Evolutionary conservation across 164 flowering plant genomes (phyloP).

Genomic region (Aristolochia californica): DNA sequence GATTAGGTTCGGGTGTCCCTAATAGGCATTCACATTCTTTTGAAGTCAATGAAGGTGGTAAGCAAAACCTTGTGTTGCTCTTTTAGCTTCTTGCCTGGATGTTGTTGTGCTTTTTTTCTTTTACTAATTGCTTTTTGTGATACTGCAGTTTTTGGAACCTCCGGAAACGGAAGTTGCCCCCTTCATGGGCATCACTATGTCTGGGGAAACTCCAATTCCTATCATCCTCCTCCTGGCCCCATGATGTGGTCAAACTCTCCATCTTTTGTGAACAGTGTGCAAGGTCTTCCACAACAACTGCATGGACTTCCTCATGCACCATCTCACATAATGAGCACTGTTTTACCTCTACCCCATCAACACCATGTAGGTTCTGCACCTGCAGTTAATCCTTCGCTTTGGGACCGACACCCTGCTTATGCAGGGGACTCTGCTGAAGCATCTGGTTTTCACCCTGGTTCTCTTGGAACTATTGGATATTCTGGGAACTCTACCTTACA

Average conservation of each 20-base stretch:
- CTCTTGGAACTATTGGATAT: conserved; percentile 57
- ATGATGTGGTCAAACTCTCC: conserved; percentile 75
- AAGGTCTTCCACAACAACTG: conserved; percentile 30
- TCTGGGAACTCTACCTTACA: conserved; percentile 39
- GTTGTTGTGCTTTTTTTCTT: no score
- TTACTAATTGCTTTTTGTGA: neutral
- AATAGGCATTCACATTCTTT: conserved; percentile 25
- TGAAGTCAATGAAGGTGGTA: conserved; percentile 40
- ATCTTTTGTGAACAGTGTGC: conserved; percentile 49
- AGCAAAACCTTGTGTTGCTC: neutral
- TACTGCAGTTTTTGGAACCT: conserved; percentile 38
- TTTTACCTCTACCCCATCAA: conserved; percentile 29
- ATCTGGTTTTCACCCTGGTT: conserved; percentile 59
- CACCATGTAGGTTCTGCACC: conserved; percentile 91
- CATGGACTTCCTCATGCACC: conserved; percentile 35
- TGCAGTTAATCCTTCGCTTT: conserved; percentile 51
- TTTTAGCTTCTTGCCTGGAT: neutral
- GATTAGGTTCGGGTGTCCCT: conserved; percentile 28
- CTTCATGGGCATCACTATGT: conserved; percentile 41
- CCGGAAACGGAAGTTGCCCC: conserved; percentile 52
- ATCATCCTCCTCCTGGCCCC: conserved; percentile 36
- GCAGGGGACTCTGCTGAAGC: conserved; percentile 56
- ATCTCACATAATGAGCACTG: conserved; percentile 41
- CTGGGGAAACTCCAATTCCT: conserved; percentile 47
- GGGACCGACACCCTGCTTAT: conserved; percentile 61